A percentile compares a stretch with the other conserved stretches of the same genome.
Evolutionary conservation across 441 rosid genomes (phyloP).

Genomic region (Rhodomyrtus psidioides): DNA sequence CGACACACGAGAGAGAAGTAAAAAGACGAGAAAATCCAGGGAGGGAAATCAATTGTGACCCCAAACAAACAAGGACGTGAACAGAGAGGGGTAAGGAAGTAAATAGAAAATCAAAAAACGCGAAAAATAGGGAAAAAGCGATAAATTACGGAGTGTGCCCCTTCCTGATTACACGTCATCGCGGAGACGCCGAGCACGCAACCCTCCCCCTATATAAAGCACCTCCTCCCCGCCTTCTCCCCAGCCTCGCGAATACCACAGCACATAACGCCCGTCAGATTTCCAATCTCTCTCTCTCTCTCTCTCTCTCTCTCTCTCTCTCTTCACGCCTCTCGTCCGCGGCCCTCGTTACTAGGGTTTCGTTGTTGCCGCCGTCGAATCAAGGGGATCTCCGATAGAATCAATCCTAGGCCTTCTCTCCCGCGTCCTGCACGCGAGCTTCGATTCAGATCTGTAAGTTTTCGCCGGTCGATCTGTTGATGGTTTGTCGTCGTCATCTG

Average conservation of each 20-base stretch:
- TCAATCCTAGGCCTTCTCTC: background rate
- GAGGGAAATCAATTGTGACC: background rate
- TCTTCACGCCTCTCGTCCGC: background rate
- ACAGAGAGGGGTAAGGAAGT: background rate
- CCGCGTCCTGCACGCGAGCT: background rate
- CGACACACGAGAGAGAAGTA: fast-evolving
- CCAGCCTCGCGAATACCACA: background rate
- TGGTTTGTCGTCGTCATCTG: background rate
- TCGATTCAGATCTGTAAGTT: background rate
- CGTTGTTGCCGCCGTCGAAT: background rate
- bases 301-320: background rate
- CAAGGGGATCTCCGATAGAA: background rate
- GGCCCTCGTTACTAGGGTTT: background rate
- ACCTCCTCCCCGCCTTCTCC: background rate
- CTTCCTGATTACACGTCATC: background rate
- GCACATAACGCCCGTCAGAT: background rate
- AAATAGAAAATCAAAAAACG: background rate
- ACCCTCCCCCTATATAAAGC: background rate
- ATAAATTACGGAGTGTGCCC: background rate
- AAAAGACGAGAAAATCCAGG: background rate
- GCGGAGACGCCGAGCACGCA: background rate
- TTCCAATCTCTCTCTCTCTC: background rate
- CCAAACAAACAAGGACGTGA: background rate
- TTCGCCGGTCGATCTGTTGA: background rate
- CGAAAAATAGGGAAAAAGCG: background rate